Conservation (phyloP, 179 eudicot species). For the Actinidia polygama region DNA sequence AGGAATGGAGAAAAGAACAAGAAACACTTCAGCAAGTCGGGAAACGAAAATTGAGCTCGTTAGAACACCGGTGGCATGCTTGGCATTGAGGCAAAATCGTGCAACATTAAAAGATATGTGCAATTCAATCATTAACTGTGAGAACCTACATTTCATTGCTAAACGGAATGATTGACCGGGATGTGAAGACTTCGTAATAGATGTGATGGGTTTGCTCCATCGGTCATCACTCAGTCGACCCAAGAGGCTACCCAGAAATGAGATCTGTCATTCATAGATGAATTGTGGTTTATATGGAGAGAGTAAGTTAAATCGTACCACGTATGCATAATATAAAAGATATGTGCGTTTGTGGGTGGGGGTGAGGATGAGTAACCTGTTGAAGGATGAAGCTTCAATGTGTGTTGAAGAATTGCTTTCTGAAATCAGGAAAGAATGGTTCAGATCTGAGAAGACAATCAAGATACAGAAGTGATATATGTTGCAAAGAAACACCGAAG, state of each 20-base stretch:
- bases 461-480: not conserved
- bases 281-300: not conserved
- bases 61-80: not conserved
- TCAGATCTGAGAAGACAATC: conserved; percentile 18
- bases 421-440: not conserved
- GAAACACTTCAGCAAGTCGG: not conserved
- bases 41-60: not conserved
- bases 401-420: not conserved
- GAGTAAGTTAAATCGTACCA: too few species aligned
- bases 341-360: not conserved
- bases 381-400: conserved; percentile 6
- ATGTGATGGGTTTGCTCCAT: not conserved
- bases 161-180: not conserved
- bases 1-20: not conserved
- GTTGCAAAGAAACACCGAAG: too few species aligned
- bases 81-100: not conserved
- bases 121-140: not conserved
- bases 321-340: not conserved
- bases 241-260: not conserved
- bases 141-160: not conserved
- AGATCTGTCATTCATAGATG: not conserved
- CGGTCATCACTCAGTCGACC: not conserved
- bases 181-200: not conserved
- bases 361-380: conserved; percentile 9
- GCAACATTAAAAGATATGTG: too few species aligned